Conservation (phyloP, 1,284 basidiomycete species). For the Ceratobasidium sp. region DNA sequence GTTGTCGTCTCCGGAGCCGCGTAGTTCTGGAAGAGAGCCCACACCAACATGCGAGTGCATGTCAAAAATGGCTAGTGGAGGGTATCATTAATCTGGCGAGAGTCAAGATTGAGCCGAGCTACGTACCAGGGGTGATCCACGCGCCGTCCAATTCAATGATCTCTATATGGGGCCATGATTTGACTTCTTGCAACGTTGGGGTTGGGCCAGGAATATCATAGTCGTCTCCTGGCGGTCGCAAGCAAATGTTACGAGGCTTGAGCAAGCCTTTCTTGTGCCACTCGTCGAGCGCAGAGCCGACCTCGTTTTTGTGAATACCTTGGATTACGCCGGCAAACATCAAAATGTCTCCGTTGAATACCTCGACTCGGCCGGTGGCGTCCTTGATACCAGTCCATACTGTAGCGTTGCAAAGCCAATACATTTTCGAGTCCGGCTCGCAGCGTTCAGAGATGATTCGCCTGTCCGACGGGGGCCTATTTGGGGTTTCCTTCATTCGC, state of each 20-base stretch:
- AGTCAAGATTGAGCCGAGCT: too few species aligned
- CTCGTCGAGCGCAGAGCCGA: constrained; percentile 26
- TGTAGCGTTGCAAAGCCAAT: constrained; percentile 77
- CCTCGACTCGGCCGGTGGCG: constrained; percentile 55
- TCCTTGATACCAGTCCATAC: constrained; percentile 75
- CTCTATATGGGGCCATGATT: background rate
- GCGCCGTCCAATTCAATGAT: constrained; percentile 52
- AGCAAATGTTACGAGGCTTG: too few species aligned
- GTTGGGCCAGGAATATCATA: too few species aligned
- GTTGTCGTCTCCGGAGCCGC: constrained; percentile 49
- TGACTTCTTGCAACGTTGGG: background rate
- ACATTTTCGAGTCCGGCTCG: constrained; percentile 68
- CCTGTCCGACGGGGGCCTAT: background rate
- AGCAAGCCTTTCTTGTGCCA: too few species aligned
- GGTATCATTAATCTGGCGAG: too few species aligned
- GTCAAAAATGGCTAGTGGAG: constrained; percentile 41
- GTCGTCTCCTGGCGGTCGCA: too few species aligned
- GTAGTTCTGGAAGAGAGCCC: constrained; percentile 37
- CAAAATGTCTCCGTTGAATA: constrained; percentile 45
- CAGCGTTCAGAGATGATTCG: constrained; percentile 75
- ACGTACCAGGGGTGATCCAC: constrained; percentile 55
- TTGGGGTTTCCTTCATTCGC: background rate
- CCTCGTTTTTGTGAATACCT: constrained; percentile 41
- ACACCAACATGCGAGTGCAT: constrained; percentile 50
- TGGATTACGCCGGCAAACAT: constrained; percentile 56